phyloP scores from a whole-genome alignment of 139 green algal species.

The Yamagishiella unicocca region DNA sequence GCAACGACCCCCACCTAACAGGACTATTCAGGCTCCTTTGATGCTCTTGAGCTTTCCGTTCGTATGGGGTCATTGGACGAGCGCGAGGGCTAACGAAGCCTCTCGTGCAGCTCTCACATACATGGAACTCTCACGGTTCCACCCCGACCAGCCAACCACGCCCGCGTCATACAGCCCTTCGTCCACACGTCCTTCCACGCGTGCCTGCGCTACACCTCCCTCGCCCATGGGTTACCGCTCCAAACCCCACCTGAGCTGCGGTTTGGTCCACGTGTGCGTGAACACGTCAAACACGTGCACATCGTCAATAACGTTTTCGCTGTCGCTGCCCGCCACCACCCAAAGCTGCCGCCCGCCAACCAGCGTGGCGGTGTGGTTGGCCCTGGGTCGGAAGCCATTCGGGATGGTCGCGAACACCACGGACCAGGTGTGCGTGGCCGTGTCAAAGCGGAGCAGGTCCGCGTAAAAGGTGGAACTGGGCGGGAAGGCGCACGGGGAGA shows the following conservation, averaged over 20 bases:
- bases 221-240: background rate
- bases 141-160: no score
- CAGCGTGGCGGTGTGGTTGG: constrained; percentile 38
- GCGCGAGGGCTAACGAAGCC: no score
- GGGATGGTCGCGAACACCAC: background rate
- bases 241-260: constrained; percentile 9
- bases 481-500: background rate
- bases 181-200: no score
- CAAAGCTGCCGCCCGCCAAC: constrained; percentile 8
- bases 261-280: constrained; percentile 7
- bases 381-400: constrained; percentile 24
- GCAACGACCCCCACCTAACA: no score
- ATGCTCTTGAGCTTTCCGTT: no score
- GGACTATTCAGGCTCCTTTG: no score
- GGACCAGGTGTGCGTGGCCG: background rate
- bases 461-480: constrained; percentile 10
- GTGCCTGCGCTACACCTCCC: no score
- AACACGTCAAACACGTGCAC: constrained; percentile 19
- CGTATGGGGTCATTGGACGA: no score
- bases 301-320: background rate
- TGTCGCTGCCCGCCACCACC: constrained; percentile 32
- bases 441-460: constrained; percentile 14
- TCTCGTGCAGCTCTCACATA: no score
- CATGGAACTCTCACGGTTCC: no score
- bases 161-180: no score